Base-by-base conservation (phyloP, 2,329 filamentous ascomycete genomes). In the Fusarium lyarnte region DNA sequence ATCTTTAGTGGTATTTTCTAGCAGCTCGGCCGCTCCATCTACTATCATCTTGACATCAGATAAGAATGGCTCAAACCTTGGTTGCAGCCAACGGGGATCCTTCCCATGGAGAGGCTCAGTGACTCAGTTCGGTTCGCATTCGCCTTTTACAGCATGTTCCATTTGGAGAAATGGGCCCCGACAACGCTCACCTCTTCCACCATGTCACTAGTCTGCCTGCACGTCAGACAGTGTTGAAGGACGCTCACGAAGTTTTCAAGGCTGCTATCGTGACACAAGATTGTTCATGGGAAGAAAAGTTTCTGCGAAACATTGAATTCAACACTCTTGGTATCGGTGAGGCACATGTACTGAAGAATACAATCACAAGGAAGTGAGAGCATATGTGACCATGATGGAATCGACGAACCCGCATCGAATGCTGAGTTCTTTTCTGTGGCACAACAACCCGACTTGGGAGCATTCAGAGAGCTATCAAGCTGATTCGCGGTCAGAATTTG, bases 101-200 rank as follows among this genome's bases (percentile, higher is more conserved):
- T n/a, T 21, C 21, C 19, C 38, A 41, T 21, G 12, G 8, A 21
- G 11, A 21, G 38, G 21, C 12, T 41, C 19, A 12, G 19, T 21
- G 3, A 21, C 31, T 31, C 31, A 31, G 31, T 31, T 11, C 12
- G 31, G 6, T 38, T 39, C 19, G 36, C 16, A 39, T 39, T 39
- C 12, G 13, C 12, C 5, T 33, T 33, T 6, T 6, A 33, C 1
- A 33, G 5, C 13, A 13, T 13, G 4, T 5, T 14, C 14, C 12
- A 21, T 11, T 47, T 47, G 13, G 9, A 8, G 25, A 16, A 47
- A n/a, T n/a, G 45, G 13, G 6, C 4, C 21, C 19, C 9, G 8
- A 2, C 45, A 12, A 17, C 21, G 21, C 9, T 16, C 21, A 8
- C 3, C n/a, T 23, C 19, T 3, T 47, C 9, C 9, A 1, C 45